Evolutionary conservation across 768 basidiomycete species (phyloP), one percentile per base, ranked within the genome.

Genomic region (Pseudohyphozyma bogoriensis): DNA sequence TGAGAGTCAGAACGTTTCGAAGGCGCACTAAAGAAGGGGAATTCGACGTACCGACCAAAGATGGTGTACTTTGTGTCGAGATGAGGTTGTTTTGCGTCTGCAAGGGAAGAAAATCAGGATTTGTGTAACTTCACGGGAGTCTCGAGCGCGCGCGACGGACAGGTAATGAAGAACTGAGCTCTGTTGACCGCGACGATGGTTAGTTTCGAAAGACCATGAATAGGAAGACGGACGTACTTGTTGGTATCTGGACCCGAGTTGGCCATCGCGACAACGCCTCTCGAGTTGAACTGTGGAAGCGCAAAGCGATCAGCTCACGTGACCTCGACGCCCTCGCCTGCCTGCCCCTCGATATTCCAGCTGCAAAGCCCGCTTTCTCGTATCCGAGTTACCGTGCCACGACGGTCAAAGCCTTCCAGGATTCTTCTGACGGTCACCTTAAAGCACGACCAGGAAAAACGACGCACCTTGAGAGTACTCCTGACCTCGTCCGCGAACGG

Each of bases 241-340:
- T 96, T 99, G 36, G 86, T 83, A 72, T 95, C 89, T 13, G 84
- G 84, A 1, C 95, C 95, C 11, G 88, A 85, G 75, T 97, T 99
- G 57, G 95, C 95, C 92, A 97, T 97, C 32, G 95, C 95, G 20
- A 97, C 85, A 66, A 96, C 80, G 22, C 95, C 95, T 62, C 95
- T 83, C 54, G 83, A 78, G 74, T 96, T 96, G 77, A 99, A 97
- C 93, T 97, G 15, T 16, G n/a, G n/a, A 18, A n/a, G 15, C 28
- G 8, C n/a, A n/a, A n/a, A n/a, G 35, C 29, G 39, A 24, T 29
- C 33, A 31, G 52, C 35, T 20, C n/a, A 36, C 50, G 18, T 35
- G 7, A 18, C 28, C 32, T 36, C 47, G 29, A n/a, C 47, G 47
- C 28, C 47, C 46, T 16, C 15, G 20, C 11, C 2, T 42, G 20